phyloP scores from a whole-genome alignment of 805 yeast species.

The Candida nanaspora region DNA sequence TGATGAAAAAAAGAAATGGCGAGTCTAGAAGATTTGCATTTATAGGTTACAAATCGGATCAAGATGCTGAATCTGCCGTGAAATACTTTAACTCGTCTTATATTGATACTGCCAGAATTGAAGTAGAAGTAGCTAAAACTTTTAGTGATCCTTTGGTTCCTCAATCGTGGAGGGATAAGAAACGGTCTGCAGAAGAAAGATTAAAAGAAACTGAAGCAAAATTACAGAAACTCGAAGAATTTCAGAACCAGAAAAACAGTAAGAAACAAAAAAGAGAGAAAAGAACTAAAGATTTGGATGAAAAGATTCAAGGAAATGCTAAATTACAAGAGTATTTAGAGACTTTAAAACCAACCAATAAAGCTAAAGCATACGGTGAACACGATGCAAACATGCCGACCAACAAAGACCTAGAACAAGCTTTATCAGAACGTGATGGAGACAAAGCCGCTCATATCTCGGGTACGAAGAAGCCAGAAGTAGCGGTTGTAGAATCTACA shows the following conservation, averaged over 20 bases:
- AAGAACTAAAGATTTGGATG: slow-evolving; percentile 35
- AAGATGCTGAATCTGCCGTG: slow-evolving; percentile 76
- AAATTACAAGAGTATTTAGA: slow-evolving; percentile 75
- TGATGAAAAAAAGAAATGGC: slow-evolving; percentile 76
- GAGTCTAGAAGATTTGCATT: slow-evolving; percentile 91
- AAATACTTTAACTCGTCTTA: slow-evolving; percentile 68
- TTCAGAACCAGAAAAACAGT: slow-evolving; percentile 33
- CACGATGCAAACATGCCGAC: slow-evolving; percentile 49
- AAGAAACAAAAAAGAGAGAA: slow-evolving; percentile 29
- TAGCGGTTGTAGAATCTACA: slow-evolving; percentile 26
- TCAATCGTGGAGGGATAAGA: slow-evolving; percentile 49
- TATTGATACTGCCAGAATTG: slow-evolving; percentile 74
- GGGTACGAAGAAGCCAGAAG: slow-evolving; percentile 23
- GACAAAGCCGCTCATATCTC: neutral
- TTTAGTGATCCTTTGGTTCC: slow-evolving; percentile 82
- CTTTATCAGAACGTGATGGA: slow-evolving; percentile 23
- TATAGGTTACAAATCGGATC: slow-evolving; percentile 68
- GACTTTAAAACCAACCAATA: slow-evolving; percentile 70
- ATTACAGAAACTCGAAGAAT: slow-evolving; percentile 41
- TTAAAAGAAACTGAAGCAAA: slow-evolving; percentile 43
- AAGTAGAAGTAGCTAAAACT: slow-evolving; percentile 77
- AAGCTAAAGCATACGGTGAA: slow-evolving; percentile 71
- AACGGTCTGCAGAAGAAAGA: slow-evolving; percentile 42
- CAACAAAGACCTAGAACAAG: slow-evolving; percentile 34
- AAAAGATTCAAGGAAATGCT: slow-evolving; percentile 56